Evolutionary conservation across 768 basidiomycete genomes (phyloP), one percentile per base, ranked within the genome.

Genomic region (Obba rivulosa): DNA sequence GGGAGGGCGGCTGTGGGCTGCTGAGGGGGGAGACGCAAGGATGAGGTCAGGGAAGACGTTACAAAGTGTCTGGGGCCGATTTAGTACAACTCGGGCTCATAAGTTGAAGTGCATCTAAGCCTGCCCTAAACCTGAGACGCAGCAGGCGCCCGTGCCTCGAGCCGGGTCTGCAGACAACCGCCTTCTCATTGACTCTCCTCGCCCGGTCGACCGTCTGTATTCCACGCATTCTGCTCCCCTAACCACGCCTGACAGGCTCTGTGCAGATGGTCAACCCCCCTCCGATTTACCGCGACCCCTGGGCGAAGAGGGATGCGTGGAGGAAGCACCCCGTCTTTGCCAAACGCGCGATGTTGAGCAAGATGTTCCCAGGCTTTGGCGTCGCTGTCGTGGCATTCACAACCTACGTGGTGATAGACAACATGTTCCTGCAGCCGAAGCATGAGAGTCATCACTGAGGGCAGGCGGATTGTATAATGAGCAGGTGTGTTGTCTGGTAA

Each of bases 281-380:
- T 45, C 85, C 83, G n/a, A 71, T 88, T 46, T 93, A 84, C 62
- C 84, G 91, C 67, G 93, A 96, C 65, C 92, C 92, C 43, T 96
- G 93, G 93, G 89, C 90, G 18, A 92, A 87, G 69, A 73, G 83
- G 52, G 92, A 96, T 57, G 89, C 91, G 34, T 96, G 92, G 92
- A 78, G 93, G 60, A 92, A 84, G 65, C 83, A 81, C 60, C 83
- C 87, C n/a, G 80, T 94, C 47, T 96, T 96, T 73, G 78, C 82
- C 52, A 87, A 85, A 57, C 81, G 84, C 36, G 77, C 79, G 57
- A 93, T 93, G 89, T 85, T 97, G 72, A 74, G 85, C 59, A 92
- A 80, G 72, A 65, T 95, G 55, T 93, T 97, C 67, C 95, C 95
- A 28, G 95, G 95, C 34, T 88, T 98, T 61, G 94, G 93, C 41